Conservation (phyloP, 768 basidiomycete species). For the Boletus rubropictus region DNA sequence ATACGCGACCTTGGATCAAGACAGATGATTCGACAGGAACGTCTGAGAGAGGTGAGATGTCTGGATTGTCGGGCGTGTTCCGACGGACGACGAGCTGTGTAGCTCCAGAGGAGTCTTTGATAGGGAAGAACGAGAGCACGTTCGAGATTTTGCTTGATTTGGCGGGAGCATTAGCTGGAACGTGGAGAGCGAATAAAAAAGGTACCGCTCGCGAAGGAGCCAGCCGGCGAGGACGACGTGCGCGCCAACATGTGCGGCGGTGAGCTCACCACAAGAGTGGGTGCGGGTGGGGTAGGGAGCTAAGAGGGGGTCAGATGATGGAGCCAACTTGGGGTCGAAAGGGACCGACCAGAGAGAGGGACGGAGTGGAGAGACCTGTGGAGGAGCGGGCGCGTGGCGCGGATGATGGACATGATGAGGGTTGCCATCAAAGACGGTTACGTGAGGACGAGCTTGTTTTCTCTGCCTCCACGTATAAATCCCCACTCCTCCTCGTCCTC, state of each 20-base stretch:
- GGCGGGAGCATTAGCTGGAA: constrained; percentile 31
- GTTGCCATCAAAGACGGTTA: constrained; percentile 9
- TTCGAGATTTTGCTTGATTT: constrained; percentile 58
- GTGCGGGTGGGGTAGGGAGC: constrained; percentile 56
- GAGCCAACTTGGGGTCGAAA: background rate
- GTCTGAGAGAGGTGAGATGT: constrained; percentile 44
- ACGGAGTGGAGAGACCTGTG: background rate
- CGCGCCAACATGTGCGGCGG: constrained; percentile 44
- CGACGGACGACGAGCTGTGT: constrained; percentile 73
- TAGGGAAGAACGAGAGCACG: constrained; percentile 75
- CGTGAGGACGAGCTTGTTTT: constrained; percentile 9
- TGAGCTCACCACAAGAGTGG: constrained; percentile 59
- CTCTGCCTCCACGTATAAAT: background rate
- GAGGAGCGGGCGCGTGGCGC: background rate
- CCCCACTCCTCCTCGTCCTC: background rate
- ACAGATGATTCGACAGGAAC: constrained; percentile 78
- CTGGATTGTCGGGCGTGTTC: constrained; percentile 18
- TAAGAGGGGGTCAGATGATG: constrained; percentile 14
- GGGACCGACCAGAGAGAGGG: background rate
- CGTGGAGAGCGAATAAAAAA: constrained; percentile 27
- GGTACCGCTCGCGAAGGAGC: constrained; percentile 78
- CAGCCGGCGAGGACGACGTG: constrained; percentile 74
- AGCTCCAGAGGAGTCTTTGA: constrained; percentile 72
- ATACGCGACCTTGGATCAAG: constrained; percentile 68
- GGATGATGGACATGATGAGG: constrained; percentile 5